Percentiles rank a stretch among this genome's conserved stretches.
phyloP scores from a whole-genome alignment of 2,329 filamentous ascomycete species.

The Drechmeria coniospora region DNA sequence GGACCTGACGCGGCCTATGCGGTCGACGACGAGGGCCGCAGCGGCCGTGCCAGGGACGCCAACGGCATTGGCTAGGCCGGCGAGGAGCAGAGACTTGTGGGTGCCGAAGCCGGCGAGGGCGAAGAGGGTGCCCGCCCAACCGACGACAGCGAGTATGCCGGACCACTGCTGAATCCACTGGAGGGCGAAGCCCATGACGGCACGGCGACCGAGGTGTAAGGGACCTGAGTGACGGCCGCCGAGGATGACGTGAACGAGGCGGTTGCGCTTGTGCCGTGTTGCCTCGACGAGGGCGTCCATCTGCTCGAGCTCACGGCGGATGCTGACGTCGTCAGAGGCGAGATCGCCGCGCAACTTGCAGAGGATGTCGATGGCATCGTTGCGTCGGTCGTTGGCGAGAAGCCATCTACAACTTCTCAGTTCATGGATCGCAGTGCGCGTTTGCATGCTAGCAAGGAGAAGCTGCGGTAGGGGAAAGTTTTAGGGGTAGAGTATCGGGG shows the following conservation, averaged over 20 bases:
- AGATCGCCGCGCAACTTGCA: conserved; percentile 15
- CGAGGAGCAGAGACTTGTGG: conserved; percentile 19
- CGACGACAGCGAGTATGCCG: conserved; percentile 25
- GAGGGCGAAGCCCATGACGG: conserved; percentile 22
- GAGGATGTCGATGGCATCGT: conserved; percentile 19
- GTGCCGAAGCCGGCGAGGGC: conserved; percentile 10
- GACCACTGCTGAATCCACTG: conserved; percentile 29
- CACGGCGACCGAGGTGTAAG: conserved; percentile 22
- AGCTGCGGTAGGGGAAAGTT: no score
- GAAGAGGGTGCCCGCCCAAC: conserved; percentile 14
- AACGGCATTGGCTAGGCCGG: conserved; percentile 34
- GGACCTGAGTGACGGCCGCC: conserved; percentile 20
- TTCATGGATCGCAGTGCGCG: conserved; percentile 1
- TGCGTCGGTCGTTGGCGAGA: conserved; percentile 17
- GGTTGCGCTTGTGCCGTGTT: conserved; percentile 21
- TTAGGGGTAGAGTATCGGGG: no score
- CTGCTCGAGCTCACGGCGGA: conserved; percentile 20
- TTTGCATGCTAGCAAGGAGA: no score
- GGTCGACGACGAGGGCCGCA: conserved; percentile 33
- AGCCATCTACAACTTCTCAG: conserved; percentile 15
- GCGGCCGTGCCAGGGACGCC: conserved; percentile 35
- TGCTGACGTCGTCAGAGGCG: conserved; percentile 14
- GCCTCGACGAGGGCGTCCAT: conserved; percentile 24
- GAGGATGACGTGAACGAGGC: conserved; percentile 22
- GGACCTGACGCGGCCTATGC: conserved; percentile 23